Evolutionary conservation across 768 basidiomycete species (phyloP).

Genomic region (Leccinum pellstonianum): DNA sequence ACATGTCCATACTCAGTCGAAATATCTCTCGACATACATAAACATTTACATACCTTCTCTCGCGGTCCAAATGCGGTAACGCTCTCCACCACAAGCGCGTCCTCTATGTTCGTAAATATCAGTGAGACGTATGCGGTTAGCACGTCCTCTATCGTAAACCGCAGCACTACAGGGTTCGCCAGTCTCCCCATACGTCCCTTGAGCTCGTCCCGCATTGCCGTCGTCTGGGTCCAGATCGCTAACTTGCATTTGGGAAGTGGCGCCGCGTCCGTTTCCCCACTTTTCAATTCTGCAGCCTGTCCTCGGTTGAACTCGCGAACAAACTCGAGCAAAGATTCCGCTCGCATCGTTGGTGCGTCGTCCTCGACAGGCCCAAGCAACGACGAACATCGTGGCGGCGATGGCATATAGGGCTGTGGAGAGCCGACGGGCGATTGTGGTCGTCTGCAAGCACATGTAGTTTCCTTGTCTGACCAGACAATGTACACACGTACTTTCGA

Average conservation of each 20-base stretch:
- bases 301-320: conserved; percentile 56
- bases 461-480: background rate
- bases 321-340: conserved; percentile 50
- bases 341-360: conserved; percentile 38
- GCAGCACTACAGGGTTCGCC: conserved; percentile 41
- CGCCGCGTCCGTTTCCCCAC: background rate
- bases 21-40: background rate
- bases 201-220: conserved; percentile 12
- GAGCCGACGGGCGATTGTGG: conserved; percentile 55
- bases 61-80: conserved; percentile 71
- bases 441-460: conserved; percentile 35
- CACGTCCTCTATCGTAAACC: conserved; percentile 64
- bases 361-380: conserved; percentile 45
- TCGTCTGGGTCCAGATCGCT: conserved; percentile 53
- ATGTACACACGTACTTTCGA: conserved; percentile 46
- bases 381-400: conserved; percentile 36
- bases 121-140: conserved; percentile 63
- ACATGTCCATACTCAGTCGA: background rate
- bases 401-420: conserved; percentile 54
- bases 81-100: conserved; percentile 54
- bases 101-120: conserved; percentile 35
- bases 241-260: conserved; percentile 36
- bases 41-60: conserved; percentile 49
- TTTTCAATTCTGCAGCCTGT: conserved; percentile 14
- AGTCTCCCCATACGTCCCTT: conserved; percentile 9